These are phyloP conservation scores for Lactarius indigo DNA, from an alignment of 768 basidiomycete species.

Conservation along the genomic window DNA sequence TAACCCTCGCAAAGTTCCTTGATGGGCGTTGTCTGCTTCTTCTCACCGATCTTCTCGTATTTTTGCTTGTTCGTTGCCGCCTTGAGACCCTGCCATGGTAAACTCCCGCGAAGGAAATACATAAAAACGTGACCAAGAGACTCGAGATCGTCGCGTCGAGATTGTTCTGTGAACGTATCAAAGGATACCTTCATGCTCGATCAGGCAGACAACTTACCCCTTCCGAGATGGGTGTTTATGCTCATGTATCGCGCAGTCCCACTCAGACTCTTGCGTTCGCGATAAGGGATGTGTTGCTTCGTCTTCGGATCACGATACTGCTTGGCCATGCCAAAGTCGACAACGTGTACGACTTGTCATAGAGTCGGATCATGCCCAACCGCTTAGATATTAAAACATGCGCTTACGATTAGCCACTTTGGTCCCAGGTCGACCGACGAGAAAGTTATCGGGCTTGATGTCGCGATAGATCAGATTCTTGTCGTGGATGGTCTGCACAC, in stretches of 20 bases:
- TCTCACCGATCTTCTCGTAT: conserved; percentile 99
- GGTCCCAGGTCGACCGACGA: conserved; percentile 90
- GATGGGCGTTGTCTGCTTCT: conserved; percentile 98
- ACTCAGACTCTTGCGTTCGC: conserved; percentile 94
- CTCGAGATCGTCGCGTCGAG: conserved; percentile 94
- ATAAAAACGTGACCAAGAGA: conserved; percentile 99
- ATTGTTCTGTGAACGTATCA: conserved; percentile 59
- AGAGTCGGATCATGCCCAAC: neutral
- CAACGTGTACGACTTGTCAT: conserved; percentile 75
- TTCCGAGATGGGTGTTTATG: conserved; percentile 97
- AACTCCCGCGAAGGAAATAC: conserved; percentile 95
- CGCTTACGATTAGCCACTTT: conserved; percentile 78
- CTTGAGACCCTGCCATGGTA: conserved; percentile 99
- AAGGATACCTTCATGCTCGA: conserved; percentile 15
- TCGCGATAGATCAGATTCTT: conserved; percentile 99
- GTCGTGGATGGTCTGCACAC: conserved; percentile 98
- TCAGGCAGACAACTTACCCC: conserved; percentile 53
- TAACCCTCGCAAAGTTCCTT: conserved; percentile 95
- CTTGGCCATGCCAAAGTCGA: conserved; percentile 99
- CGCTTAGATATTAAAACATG: neutral
- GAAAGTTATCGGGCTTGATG: conserved; percentile 99
- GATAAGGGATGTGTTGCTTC: conserved; percentile 98
- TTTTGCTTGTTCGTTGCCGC: conserved; percentile 99
- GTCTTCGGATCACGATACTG: conserved; percentile 99
- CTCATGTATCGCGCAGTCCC: conserved; percentile 99